A percentile compares a stretch with the other conserved stretches of the same genome.
Evolutionary conservation across 129 eudicot species (phyloP).

Genomic region (Centaurea solstitialis): DNA sequence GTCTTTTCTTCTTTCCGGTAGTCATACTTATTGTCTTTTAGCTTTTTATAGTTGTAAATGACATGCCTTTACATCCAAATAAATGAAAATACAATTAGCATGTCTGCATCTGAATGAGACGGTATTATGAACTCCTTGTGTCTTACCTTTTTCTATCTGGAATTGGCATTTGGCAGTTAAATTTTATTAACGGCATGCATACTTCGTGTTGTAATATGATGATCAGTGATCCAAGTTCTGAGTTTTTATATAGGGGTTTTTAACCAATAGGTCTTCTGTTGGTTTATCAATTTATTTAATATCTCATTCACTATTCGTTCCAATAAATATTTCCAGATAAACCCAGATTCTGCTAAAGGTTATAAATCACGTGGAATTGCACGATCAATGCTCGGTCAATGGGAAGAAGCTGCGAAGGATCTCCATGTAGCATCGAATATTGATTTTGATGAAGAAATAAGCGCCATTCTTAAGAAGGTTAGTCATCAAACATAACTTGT

Average conservation of each 20-base stretch:
- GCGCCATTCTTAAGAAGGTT: slow-evolving; percentile 87
- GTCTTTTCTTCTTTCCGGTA: not conserved
- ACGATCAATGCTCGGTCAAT: slow-evolving; percentile 82
- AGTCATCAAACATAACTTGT: slow-evolving; percentile 9
- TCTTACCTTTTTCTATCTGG: not conserved
- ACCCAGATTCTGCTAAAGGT: slow-evolving; percentile 98
- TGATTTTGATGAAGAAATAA: slow-evolving; percentile 93
- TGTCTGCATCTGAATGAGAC: not conserved
- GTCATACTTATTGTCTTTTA: not conserved
- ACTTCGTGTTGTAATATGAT: not conserved
- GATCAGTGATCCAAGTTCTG: not conserved
- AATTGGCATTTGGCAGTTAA: not conserved
- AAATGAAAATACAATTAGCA: not conserved
- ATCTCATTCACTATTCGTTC: not conserved
- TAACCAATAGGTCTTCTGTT: not conserved
- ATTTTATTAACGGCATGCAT: not conserved
- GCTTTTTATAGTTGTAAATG: not conserved
- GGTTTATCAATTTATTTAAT: not conserved
- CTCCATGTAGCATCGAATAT: slow-evolving; percentile 90
- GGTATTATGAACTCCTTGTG: not conserved
- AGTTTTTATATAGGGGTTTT: not conserved
- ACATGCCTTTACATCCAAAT: not conserved
- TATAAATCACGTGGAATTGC: slow-evolving; percentile 97
- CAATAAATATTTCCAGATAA: slow-evolving; percentile 47
- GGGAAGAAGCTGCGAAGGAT: slow-evolving; percentile 97